A percentile compares a stretch with the other conserved stretches of the same genome.
These are phyloP conservation scores for Eremomyces bilateralis DNA, from an alignment of 495 filamentous ascomycete species.

Conservation along the genomic window DNA sequence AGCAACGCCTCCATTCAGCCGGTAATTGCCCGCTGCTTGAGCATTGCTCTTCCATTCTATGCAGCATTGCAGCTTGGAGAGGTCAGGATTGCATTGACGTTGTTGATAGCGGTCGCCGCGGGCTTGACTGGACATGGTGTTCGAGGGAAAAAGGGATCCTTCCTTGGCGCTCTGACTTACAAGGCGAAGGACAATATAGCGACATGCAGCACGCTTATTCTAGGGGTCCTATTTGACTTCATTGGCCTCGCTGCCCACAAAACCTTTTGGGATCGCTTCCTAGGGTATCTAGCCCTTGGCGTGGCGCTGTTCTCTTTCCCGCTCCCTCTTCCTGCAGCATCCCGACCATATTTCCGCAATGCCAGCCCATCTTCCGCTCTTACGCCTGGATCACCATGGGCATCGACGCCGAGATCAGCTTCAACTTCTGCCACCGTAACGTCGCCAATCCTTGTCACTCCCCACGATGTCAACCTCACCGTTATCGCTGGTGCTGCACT, in stretches of 20 bases:
- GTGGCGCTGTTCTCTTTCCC: slow-evolving; percentile 7
- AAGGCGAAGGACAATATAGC: too few relatives aligned
- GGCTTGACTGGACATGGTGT: too few relatives aligned
- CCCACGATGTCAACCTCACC: slow-evolving; percentile 15
- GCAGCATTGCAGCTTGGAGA: slow-evolving; percentile 34
- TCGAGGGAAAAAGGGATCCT: too few relatives aligned
- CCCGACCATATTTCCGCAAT: slow-evolving; percentile 5
- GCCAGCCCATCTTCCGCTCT: not conserved
- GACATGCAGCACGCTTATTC: too few relatives aligned
- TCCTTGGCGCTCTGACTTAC: too few relatives aligned
- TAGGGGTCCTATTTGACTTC: slow-evolving; percentile 8
- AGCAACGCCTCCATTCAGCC: slow-evolving; percentile 1
- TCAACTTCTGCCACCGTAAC: too few relatives aligned
- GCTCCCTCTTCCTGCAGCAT: slow-evolving; percentile 10
- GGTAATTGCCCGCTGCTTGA: slow-evolving; percentile 11
- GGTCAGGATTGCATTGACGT: slow-evolving; percentile 26
- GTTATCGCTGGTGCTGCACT: slow-evolving; percentile 13
- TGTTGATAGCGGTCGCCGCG: slow-evolving; percentile 26
- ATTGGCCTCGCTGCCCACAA: slow-evolving; percentile 1
- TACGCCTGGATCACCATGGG: slow-evolving; percentile 1
- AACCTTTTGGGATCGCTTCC: not conserved
- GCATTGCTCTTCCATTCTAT: slow-evolving; percentile 32
- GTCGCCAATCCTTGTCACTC: too few relatives aligned
- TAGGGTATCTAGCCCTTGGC: slow-evolving; percentile 8
- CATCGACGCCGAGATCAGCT: slow-evolving; percentile 7